A percentile compares a stretch with the other conserved stretches of the same genome.
phyloP scores from a whole-genome alignment of 441 rosid species.

The Heliophila coronopifolia region DNA sequence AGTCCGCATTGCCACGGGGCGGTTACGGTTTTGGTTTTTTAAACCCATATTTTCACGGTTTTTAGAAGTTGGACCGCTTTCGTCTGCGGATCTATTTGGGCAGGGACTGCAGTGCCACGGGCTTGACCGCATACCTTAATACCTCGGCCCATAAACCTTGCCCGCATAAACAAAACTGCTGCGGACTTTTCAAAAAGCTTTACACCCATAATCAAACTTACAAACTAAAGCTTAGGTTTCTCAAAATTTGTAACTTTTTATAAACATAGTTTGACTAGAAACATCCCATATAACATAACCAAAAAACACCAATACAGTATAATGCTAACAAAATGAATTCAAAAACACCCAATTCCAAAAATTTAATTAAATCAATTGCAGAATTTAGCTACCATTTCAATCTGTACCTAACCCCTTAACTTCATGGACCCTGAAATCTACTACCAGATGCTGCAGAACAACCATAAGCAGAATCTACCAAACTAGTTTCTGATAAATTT shows the following conservation, averaged over 20 bases:
- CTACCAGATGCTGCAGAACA: constrained; percentile 24
- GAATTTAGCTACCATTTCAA: constrained; percentile 8
- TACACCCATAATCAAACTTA: no score
- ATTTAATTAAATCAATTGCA: constrained; percentile 18
- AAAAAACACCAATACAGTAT: constrained; percentile 19
- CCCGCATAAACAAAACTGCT: no score
- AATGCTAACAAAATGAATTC: constrained; percentile 20
- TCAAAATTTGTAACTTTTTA: background rate
- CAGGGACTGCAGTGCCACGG: no score
- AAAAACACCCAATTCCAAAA: constrained; percentile 20
- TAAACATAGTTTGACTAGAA: constrained; percentile 5
- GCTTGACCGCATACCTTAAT: no score
- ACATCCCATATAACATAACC: constrained; percentile 4
- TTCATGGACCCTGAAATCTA: constrained; percentile 40
- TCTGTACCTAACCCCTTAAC: constrained; percentile 28
- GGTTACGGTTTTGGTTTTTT: no score
- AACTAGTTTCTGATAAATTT: constrained; percentile 37
- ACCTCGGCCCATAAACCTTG: no score
- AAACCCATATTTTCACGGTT: no score
- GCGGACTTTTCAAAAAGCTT: no score
- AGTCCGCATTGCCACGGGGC: no score
- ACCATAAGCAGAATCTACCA: constrained; percentile 32
- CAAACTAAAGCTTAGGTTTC: constrained; percentile 3
- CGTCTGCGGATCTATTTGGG: no score
- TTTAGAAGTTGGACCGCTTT: no score